phyloP scores from a whole-genome alignment of 2,329 filamentous ascomycete species.

The Fusarium musae region DNA sequence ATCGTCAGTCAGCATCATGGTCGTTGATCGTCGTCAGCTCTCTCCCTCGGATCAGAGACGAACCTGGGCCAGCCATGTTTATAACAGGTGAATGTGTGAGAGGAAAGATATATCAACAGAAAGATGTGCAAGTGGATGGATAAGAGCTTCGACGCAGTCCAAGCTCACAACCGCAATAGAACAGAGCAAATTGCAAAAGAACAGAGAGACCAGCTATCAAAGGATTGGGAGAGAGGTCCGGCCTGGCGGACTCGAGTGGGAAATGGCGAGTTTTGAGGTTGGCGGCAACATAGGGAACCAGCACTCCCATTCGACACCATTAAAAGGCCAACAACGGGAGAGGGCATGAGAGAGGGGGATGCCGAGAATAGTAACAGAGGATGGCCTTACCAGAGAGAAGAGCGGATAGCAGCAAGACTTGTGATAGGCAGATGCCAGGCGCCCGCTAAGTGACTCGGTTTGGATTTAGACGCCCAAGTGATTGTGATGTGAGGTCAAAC shows the following conservation, averaged over 20 bases:
- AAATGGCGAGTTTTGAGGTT: slow-evolving; percentile 63
- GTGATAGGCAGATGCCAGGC: slow-evolving; percentile 46
- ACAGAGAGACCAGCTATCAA: slow-evolving; percentile 68
- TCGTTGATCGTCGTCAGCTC: neutral
- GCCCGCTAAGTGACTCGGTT: slow-evolving; percentile 39
- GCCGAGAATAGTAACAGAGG: slow-evolving; percentile 40
- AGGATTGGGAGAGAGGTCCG: slow-evolving; percentile 52
- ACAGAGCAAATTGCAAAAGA: slow-evolving; percentile 52
- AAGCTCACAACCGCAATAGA: slow-evolving; percentile 37
- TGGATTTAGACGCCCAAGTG: slow-evolving; percentile 44
- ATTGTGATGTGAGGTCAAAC: slow-evolving; percentile 52
- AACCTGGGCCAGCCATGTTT: slow-evolving; percentile 56
- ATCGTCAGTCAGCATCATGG: slow-evolving; percentile 38
- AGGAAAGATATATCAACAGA: slow-evolving; percentile 17
- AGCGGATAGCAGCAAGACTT: slow-evolving; percentile 33
- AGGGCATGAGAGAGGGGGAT: slow-evolving; percentile 36
- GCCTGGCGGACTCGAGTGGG: slow-evolving; percentile 53
- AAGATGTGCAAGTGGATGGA: slow-evolving; percentile 26
- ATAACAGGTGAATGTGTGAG: slow-evolving; percentile 29
- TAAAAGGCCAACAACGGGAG: slow-evolving; percentile 52
- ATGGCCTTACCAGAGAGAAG: slow-evolving; percentile 44
- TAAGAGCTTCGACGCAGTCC: slow-evolving; percentile 44
- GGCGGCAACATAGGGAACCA: slow-evolving; percentile 44
- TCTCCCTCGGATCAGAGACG: slow-evolving; percentile 27
- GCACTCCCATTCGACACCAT: slow-evolving; percentile 47